phyloP scores from a whole-genome alignment of 192 early-diverging fungal genomes.

The Coemansia reversa region DNA sequence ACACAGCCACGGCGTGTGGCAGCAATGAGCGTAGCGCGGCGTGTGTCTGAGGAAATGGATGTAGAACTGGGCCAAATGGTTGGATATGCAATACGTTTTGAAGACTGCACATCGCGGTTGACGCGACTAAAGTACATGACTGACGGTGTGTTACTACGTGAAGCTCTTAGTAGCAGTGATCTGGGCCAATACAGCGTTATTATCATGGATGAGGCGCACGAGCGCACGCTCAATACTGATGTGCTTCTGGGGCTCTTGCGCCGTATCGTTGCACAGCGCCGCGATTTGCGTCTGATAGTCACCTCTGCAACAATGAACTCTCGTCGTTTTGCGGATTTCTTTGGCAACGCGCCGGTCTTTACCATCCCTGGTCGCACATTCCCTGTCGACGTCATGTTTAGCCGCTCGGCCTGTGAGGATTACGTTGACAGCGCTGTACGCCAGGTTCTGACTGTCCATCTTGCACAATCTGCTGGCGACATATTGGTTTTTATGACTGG shows the following conservation, averaged over 20 bases:
- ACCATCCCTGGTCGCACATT: slow-evolving; percentile 94
- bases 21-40: slow-evolving; percentile 98
- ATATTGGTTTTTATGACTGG: slow-evolving; percentile 95
- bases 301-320: slow-evolving; percentile 97
- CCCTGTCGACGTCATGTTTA: slow-evolving; percentile 93
- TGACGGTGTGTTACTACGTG: slow-evolving; percentile 94
- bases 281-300: slow-evolving; percentile 94
- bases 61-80: slow-evolving; percentile 90
- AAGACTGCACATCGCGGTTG: slow-evolving; percentile 89
- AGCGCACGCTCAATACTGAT: slow-evolving; percentile 94
- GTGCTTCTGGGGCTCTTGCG: slow-evolving; percentile 93
- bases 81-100: slow-evolving; percentile 98
- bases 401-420: slow-evolving; percentile 91
- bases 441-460: slow-evolving; percentile 92
- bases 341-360: slow-evolving; percentile 88
- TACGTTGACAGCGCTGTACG: slow-evolving; percentile 94
- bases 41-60: slow-evolving; percentile 96
- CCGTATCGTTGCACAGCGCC: slow-evolving; percentile 69
- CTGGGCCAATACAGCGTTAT: slow-evolving; percentile 88
- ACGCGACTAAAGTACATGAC: slow-evolving; percentile 99
- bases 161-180: slow-evolving; percentile 81
- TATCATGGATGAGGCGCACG: slow-evolving; percentile 98
- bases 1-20: slow-evolving; percentile 99
- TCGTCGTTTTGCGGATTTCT: slow-evolving; percentile 89
- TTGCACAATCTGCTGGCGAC: slow-evolving; percentile 91